A percentile compares a stretch with the other conserved stretches of the same genome.
phyloP scores from a whole-genome alignment of 129 eudicot genomes.

The Kitagawia praeruptora region DNA sequence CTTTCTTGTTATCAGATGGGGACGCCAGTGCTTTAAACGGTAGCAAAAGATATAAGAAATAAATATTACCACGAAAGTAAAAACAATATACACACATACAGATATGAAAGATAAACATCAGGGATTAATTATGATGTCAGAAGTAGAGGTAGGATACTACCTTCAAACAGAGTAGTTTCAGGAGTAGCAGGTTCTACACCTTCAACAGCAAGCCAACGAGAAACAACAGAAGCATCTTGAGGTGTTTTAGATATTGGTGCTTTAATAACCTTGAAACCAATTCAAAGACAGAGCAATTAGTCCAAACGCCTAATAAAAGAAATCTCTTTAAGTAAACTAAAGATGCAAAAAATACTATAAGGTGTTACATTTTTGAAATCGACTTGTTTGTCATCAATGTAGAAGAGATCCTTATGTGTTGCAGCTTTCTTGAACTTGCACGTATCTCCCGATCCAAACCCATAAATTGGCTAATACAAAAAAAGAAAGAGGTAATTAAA shows the following conservation, averaged over 20 bases:
- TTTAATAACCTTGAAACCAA: slow-evolving; percentile 56
- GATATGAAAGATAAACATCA: neutral
- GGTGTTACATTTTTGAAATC: slow-evolving; percentile 69
- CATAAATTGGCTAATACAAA: slow-evolving; percentile 63
- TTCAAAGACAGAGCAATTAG: neutral
- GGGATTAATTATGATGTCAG: neutral
- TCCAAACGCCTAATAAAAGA: neutral
- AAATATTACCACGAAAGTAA: neutral
- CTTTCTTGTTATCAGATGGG: slow-evolving; percentile 57
- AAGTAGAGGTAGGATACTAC: slow-evolving; percentile 22
- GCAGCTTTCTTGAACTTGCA: slow-evolving; percentile 72
- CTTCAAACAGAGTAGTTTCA: slow-evolving; percentile 77
- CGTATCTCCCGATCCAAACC: slow-evolving; percentile 70
- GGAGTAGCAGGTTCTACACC: slow-evolving; percentile 95
- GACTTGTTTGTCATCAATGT: slow-evolving; percentile 70
- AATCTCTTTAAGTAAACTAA: neutral
- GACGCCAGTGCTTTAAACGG: slow-evolving; percentile 37
- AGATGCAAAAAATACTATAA: neutral
- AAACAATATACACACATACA: neutral
- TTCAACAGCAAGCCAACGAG: slow-evolving; percentile 93
- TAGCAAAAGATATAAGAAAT: neutral
- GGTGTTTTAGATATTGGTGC: slow-evolving; percentile 83
- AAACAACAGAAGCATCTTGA: slow-evolving; percentile 47
- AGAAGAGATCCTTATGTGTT: slow-evolving; percentile 76
- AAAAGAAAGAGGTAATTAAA: neutral